Percentiles rank a stretch among this genome's conserved stretches.
phyloP scores from a whole-genome alignment of 768 basidiomycete species.

The Infundibulicybe gibba region DNA sequence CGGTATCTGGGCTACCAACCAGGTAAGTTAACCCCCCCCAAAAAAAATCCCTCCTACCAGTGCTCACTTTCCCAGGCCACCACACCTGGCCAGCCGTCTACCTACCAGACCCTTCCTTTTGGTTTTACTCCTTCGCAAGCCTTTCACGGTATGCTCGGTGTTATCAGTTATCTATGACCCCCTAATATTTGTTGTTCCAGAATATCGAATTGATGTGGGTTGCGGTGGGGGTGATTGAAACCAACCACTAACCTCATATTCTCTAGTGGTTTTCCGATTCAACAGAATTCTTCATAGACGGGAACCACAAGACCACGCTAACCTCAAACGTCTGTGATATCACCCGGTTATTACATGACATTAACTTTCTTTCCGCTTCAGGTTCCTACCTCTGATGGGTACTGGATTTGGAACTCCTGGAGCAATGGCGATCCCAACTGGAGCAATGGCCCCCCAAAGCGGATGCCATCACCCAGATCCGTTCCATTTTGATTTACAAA shows the following conservation, averaged over 20 bases:
- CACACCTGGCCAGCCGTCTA: constrained; percentile 11
- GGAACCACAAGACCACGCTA: constrained; percentile 22
- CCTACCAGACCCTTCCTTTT: constrained; percentile 20
- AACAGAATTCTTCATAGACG: constrained; percentile 31
- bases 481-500: constrained; percentile 31
- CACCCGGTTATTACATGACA: background rate
- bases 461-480: constrained; percentile 29
- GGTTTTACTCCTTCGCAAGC: constrained; percentile 26
- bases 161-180: background rate
- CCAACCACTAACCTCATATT: background rate
- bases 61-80: constrained; percentile 11
- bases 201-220: constrained; percentile 32
- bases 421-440: constrained; percentile 29
- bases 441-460: constrained; percentile 31
- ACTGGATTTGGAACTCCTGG: constrained; percentile 33
- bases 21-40: constrained; percentile 12
- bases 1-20: constrained; percentile 34
- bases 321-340: constrained; percentile 21
- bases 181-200: constrained; percentile 7
- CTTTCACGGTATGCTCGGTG: constrained; percentile 25
- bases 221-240: background rate
- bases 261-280: constrained; percentile 24
- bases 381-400: constrained; percentile 24
- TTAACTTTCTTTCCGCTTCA: constrained; percentile 3
- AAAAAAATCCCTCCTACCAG: too few species aligned